A percentile compares a stretch with the other conserved stretches of the same genome.
These are phyloP conservation scores for Chloroidium sp. DNA, from an alignment of 163 green algal genomes.

Conservation along the genomic window DNA sequence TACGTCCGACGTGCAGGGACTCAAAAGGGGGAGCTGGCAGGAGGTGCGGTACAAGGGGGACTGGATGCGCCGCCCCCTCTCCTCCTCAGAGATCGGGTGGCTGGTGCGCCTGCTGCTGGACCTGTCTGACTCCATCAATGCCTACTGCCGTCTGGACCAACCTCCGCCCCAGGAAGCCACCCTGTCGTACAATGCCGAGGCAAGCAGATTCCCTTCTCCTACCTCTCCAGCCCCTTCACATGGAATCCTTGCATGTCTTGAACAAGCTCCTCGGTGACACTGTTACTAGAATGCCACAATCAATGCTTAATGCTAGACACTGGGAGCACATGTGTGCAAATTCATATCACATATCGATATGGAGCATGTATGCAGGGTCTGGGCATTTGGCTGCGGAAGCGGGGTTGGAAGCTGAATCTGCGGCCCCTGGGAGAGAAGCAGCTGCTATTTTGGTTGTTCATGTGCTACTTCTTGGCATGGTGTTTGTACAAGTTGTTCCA, in stretches of 20 bases:
- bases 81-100: slow-evolving; percentile 50
- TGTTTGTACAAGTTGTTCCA: too few relatives aligned
- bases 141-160: slow-evolving; percentile 42
- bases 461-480: too few relatives aligned
- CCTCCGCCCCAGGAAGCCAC: background rate
- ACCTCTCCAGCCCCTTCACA: too few relatives aligned
- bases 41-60: slow-evolving; percentile 63
- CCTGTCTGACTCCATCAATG: slow-evolving; percentile 43
- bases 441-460: slow-evolving; percentile 42
- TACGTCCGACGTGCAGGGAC: slow-evolving; percentile 10
- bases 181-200: background rate
- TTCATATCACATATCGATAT: background rate
- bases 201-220: background rate
- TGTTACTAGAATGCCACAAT: background rate
- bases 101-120: slow-evolving; percentile 59
- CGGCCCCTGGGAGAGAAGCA: slow-evolving; percentile 57
- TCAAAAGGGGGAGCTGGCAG: slow-evolving; percentile 40
- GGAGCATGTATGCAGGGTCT: background rate
- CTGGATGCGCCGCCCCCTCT: slow-evolving; percentile 57
- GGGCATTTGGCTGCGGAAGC: slow-evolving; percentile 7
- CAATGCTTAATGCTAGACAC: background rate
- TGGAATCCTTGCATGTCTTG: too few relatives aligned
- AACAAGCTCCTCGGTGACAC: background rate
- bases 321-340: background rate
- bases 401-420: slow-evolving; percentile 51